Base-by-base conservation (phyloP, 441 rosid species). In the Flueggea neowawraea region DNA sequence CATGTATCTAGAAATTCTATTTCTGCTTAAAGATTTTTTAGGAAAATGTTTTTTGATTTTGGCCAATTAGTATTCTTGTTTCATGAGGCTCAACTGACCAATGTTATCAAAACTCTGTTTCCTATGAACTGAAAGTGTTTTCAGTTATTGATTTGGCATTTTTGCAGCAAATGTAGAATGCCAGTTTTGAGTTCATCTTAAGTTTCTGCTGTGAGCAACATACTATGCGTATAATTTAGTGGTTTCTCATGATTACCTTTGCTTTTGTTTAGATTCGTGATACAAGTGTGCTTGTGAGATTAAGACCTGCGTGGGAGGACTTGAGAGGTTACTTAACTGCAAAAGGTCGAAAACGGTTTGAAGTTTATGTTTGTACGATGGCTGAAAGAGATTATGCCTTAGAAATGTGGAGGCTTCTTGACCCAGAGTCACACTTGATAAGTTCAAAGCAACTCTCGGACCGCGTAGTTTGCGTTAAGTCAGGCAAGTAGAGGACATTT, bases 331-430 rank as follows among this genome's bases (percentile, higher is more conserved):
- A 93, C 74, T 80, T 93, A 72, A 88, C 84, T 52, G 98, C 98
- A 43, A 93, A 80, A 77, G 88, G 90, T 13, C 91, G 98, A 63
- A 93, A 88, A 67, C 70, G 97, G 16, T 93, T 93, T 75, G 98
- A 90, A 79, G 98, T 93, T 66, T 93, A 90, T 78, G 98, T 93
- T 58, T 93, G 98, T 69, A 93, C 98, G 5, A 90, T 93, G 98
- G 98, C 98, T 59, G 98, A 93, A 79, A 81, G 96, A 70, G 91
- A 93, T 76, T 93, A 93, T 86, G 98, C 98, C 64, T 82, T 88
- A 32, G 98, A 93, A 79, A 93, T 93, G 80, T 93, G 98, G 98
- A 86, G 98, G 80, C 90, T 92, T 75, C 98, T 92, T 73, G 98
- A 93, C 69, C 95, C 98, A 6, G 98, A 78, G 73, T 80, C 90